Percentiles rank a stretch among this genome's conserved stretches.
Evolutionary conservation across 1,284 basidiomycete genomes (phyloP).

Genomic region (Ganoderma boninense): DNA sequence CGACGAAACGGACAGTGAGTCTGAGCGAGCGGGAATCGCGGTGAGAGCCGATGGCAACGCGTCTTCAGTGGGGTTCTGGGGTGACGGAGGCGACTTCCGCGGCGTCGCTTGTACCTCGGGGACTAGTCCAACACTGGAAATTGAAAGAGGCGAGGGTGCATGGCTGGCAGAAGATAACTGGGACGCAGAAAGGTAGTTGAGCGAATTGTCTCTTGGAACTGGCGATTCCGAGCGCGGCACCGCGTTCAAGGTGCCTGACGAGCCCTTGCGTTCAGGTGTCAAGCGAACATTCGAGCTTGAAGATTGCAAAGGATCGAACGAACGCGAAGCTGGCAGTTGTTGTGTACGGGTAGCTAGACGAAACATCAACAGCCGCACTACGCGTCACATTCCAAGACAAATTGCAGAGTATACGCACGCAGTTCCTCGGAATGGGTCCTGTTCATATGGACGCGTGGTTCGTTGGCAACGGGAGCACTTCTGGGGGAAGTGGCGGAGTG

Average conservation of each 20-base stretch:
- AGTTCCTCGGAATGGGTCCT: constrained; percentile 62
- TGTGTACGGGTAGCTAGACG: constrained; percentile 23
- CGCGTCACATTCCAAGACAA: neutral
- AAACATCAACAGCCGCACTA: constrained; percentile 8
- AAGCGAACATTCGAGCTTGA: constrained; percentile 17
- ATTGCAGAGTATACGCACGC: constrained; percentile 49
- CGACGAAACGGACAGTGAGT: constrained; percentile 20
- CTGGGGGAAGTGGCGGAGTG: constrained; percentile 21
- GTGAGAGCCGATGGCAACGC: constrained; percentile 19
- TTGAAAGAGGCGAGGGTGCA: constrained; percentile 31
- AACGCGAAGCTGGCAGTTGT: constrained; percentile 27
- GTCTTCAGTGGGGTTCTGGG: constrained; percentile 27
- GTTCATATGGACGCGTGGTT: constrained; percentile 44
- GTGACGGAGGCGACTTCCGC: constrained; percentile 23
- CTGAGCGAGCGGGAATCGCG: constrained; percentile 26
- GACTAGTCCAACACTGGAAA: constrained; percentile 19
- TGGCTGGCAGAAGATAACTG: constrained; percentile 32
- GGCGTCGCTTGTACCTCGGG: constrained; percentile 16
- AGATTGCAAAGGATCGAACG: constrained; percentile 28
- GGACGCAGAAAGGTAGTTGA: constrained; percentile 27
- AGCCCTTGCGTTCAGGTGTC: constrained; percentile 30
- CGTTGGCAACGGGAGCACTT: constrained; percentile 21
- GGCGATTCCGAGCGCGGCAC: constrained; percentile 26
- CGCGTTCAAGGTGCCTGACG: constrained; percentile 18
- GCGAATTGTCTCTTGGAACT: constrained; percentile 7